These are phyloP conservation scores for Pseudocercospora ulei DNA, from an alignment of 2,329 filamentous ascomycete genomes.

Conservation along the genomic window DNA sequence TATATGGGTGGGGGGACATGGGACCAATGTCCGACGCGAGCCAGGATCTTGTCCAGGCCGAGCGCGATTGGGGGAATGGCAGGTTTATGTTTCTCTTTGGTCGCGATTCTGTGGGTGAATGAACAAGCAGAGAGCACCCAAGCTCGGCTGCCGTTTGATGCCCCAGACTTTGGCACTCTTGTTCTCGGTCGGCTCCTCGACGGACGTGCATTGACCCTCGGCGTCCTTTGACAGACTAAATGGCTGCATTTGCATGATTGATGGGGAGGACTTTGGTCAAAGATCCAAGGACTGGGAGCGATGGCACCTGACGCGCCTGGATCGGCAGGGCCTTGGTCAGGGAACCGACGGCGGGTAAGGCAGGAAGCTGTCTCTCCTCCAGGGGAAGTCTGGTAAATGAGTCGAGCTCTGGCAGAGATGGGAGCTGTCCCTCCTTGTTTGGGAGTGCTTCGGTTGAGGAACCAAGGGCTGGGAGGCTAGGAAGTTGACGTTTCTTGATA, in stretches of 20 bases:
- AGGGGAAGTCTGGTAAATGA: background rate
- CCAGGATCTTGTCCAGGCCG: no score
- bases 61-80: no score
- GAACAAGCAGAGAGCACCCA: no score
- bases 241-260: conserved; percentile 1
- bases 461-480: background rate
- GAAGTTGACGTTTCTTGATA: background rate
- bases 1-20: no score
- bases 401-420: background rate
- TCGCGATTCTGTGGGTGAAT: no score
- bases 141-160: no score
- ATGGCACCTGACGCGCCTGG: background rate
- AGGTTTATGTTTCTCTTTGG: no score
- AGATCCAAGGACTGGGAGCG: background rate
- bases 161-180: no score
- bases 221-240: conserved; percentile 2
- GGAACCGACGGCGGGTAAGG: background rate
- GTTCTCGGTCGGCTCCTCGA: background rate
- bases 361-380: no score
- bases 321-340: background rate
- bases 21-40: no score
- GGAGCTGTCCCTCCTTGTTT: background rate
- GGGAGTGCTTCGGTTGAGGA: background rate
- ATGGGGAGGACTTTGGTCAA: background rate
- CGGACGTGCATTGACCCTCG: background rate